phyloP scores from a whole-genome alignment of 2,329 filamentous ascomycete genomes.

The Botrytis elliptica region DNA sequence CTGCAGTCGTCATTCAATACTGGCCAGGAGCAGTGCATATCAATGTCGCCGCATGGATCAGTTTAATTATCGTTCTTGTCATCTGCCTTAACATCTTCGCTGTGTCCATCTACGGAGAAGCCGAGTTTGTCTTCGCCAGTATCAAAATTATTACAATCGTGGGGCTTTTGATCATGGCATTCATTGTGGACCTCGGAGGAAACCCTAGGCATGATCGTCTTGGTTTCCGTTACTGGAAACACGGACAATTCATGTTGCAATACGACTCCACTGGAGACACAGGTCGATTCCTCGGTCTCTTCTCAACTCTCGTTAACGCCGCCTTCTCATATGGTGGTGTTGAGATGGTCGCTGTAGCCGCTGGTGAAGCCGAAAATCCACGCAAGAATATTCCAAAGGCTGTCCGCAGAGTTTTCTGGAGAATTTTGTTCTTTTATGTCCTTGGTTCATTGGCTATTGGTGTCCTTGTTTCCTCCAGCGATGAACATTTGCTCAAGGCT shows the following conservation, averaged over 20 bases:
- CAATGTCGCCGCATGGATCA: constrained; percentile 39
- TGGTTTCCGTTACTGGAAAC: constrained; percentile 67
- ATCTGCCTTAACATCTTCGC: constrained; percentile 54
- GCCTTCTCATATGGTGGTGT: constrained; percentile 51
- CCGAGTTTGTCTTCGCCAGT: constrained; percentile 60
- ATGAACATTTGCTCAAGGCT: constrained; percentile 60
- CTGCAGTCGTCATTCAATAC: constrained; percentile 50
- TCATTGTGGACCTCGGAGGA: constrained; percentile 79
- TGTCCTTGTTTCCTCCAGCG: constrained; percentile 69
- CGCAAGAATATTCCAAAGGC: constrained; percentile 68
- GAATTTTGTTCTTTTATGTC: constrained; percentile 72
- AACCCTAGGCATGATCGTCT: constrained; percentile 71
- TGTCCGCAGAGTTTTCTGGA: constrained; percentile 77
- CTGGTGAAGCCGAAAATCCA: constrained; percentile 70
- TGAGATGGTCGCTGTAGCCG: constrained; percentile 47
- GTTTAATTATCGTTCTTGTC: constrained; percentile 45
- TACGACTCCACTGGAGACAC: constrained; percentile 61
- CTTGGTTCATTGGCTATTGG: constrained; percentile 70
- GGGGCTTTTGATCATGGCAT: constrained; percentile 72
- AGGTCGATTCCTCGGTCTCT: constrained; percentile 70
- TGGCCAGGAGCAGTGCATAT: constrained; percentile 42
- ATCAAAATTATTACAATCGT: constrained; percentile 59
- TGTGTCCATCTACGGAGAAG: constrained; percentile 57
- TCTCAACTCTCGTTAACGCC: constrained; percentile 48
- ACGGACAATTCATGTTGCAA: constrained; percentile 69